phyloP scores from a whole-genome alignment of 2,329 filamentous ascomycete genomes.

The Pyrenochaeta sp. region DNA sequence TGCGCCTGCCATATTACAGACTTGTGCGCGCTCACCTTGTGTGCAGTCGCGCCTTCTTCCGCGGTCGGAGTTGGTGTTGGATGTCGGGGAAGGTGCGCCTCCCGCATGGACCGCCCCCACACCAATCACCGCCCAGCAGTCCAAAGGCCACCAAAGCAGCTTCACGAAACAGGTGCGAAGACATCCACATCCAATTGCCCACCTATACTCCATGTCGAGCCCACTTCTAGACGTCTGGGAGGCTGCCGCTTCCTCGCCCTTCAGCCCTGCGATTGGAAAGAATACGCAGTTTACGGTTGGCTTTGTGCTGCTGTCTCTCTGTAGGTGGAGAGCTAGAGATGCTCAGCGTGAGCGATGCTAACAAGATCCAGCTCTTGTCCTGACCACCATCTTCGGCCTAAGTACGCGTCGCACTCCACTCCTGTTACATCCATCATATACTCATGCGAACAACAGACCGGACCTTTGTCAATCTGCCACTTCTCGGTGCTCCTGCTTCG shows the following conservation, averaged over 20 bases:
- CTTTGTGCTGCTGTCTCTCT: slow-evolving; percentile 76
- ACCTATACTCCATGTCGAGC: slow-evolving; percentile 45
- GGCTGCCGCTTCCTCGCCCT: slow-evolving; percentile 87
- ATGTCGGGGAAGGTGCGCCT: slow-evolving; percentile 28
- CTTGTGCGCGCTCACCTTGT: slow-evolving; percentile 13
- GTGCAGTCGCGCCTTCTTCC: slow-evolving; percentile 19
- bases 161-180: slow-evolving; percentile 12
- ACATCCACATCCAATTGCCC: slow-evolving; percentile 23
- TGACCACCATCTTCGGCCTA: slow-evolving; percentile 83
- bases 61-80: slow-evolving; percentile 9
- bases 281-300: slow-evolving; percentile 83
- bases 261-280: slow-evolving; percentile 81
- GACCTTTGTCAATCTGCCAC: slow-evolving; percentile 76
- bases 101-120: slow-evolving; percentile 21
- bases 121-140: slow-evolving; percentile 20
- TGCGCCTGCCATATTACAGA: slow-evolving; percentile 42
- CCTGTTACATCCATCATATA: not conserved
- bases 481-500: slow-evolving; percentile 86
- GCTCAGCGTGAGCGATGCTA: slow-evolving; percentile 32
- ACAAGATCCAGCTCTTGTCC: slow-evolving; percentile 63
- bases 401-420: slow-evolving; percentile 66
- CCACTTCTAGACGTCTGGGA: slow-evolving; percentile 87
- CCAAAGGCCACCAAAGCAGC: slow-evolving; percentile 39
- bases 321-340: slow-evolving; percentile 49
- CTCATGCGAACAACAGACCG: slow-evolving; percentile 80